A percentile compares a stretch with the other conserved stretches of the same genome.
phyloP scores from a whole-genome alignment of 352 stramenopile species.

The Thalassiosira sp. region DNA sequence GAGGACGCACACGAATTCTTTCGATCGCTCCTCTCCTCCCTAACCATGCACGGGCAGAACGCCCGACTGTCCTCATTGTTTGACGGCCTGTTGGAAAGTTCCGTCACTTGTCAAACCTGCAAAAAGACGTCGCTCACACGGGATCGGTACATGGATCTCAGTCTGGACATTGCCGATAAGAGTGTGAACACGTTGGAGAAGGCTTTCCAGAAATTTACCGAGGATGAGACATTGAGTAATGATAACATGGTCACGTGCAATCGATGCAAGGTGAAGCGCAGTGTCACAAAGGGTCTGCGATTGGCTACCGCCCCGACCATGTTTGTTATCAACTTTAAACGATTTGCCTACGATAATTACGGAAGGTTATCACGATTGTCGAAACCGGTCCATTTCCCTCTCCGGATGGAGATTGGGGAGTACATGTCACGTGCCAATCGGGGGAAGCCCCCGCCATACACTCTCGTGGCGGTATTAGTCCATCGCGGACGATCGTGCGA shows the following conservation, averaged over 20 bases:
- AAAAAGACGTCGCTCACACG: slow-evolving; percentile 67
- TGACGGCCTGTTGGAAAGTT: slow-evolving; percentile 76
- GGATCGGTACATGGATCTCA: slow-evolving; percentile 83
- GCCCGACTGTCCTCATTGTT: slow-evolving; percentile 76
- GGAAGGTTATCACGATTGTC: slow-evolving; percentile 62
- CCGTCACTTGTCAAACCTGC: slow-evolving; percentile 79
- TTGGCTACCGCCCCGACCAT: slow-evolving; percentile 80
- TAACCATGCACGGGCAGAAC: slow-evolving; percentile 81
- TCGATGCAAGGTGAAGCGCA: slow-evolving; percentile 64
- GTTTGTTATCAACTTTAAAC: slow-evolving; percentile 80
- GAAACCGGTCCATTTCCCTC: slow-evolving; percentile 74
- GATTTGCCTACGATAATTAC: slow-evolving; percentile 79
- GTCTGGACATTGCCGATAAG: slow-evolving; percentile 72
- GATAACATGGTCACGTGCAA: slow-evolving; percentile 80
- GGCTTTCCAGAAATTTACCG: slow-evolving; percentile 78
- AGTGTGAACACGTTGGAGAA: slow-evolving; percentile 60
- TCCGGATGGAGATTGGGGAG: slow-evolving; percentile 70
- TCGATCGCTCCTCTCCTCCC: slow-evolving; percentile 66
- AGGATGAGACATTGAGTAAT: slow-evolving; percentile 67
- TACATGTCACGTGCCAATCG: slow-evolving; percentile 80
- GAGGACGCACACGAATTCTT: slow-evolving; percentile 84
- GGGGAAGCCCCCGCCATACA: slow-evolving; percentile 69
- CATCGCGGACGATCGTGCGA: slow-evolving; percentile 76
- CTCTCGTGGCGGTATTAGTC: slow-evolving; percentile 74
- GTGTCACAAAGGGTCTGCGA: slow-evolving; percentile 72